Conservation (phyloP, 2,329 filamentous ascomycete genomes). For the Trichoderma afroharzianum region DNA sequence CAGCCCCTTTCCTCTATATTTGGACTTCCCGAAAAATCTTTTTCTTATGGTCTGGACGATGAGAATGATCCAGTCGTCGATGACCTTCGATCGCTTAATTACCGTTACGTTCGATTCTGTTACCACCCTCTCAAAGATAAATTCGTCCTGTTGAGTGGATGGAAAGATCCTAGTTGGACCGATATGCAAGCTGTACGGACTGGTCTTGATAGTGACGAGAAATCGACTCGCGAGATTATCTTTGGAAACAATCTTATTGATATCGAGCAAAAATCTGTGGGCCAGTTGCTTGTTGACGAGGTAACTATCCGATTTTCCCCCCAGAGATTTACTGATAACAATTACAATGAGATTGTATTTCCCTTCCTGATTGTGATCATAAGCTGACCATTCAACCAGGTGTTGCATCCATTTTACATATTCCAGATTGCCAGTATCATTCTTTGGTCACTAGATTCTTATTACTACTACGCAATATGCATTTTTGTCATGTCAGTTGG, state of each 20-base stretch:
- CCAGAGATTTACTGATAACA: constrained; percentile 4
- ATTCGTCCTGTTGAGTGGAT: constrained; percentile 80
- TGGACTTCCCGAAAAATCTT: constrained; percentile 60
- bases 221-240: constrained; percentile 74
- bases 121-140: constrained; percentile 87
- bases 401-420: constrained; percentile 96
- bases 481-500: constrained; percentile 94
- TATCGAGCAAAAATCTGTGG: constrained; percentile 82
- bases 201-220: constrained; percentile 86
- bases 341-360: background rate
- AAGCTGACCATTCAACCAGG: constrained; percentile 43
- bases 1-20: constrained; percentile 61
- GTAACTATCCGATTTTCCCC: constrained; percentile 36
- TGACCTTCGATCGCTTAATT: constrained; percentile 75
- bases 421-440: constrained; percentile 94
- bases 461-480: constrained; percentile 95
- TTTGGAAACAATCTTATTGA: constrained; percentile 91
- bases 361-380: too few species aligned
- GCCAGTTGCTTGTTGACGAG: constrained; percentile 85
- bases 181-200: constrained; percentile 69
- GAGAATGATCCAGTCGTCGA: constrained; percentile 71
- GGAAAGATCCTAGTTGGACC: constrained; percentile 92
- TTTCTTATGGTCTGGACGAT: constrained; percentile 52
- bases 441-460: constrained; percentile 92
- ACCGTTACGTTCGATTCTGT: constrained; percentile 90